phyloP scores from a whole-genome alignment of 2,329 filamentous ascomycete genomes.

The Fusarium dlaminii region DNA sequence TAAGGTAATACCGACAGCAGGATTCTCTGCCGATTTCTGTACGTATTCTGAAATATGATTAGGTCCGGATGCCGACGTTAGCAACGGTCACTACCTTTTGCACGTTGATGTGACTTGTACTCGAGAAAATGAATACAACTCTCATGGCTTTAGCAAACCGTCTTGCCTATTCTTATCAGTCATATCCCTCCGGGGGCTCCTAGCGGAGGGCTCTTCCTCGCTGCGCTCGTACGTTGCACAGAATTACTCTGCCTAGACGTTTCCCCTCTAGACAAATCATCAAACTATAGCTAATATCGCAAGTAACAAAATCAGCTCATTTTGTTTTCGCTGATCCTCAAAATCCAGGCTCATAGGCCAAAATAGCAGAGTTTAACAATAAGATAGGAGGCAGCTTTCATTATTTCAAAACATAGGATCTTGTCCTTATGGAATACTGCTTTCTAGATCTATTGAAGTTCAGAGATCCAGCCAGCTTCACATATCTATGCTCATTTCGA shows the following conservation, averaged over 20 bases:
- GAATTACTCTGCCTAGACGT: background rate
- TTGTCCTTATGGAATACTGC: background rate
- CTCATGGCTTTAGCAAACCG: conserved; percentile 99
- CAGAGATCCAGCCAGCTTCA: fast-evolving
- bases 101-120: conserved; percentile 98
- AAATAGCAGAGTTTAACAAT: fast-evolving
- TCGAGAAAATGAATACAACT: conserved; percentile 95
- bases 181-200: background rate
- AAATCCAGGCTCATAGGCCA: fast-evolving
- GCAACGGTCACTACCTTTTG: conserved; percentile 73
- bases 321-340: fast-evolving
- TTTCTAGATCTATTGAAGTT: fast-evolving
- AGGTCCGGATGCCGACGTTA: too few relatives aligned
- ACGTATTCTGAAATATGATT: background rate
- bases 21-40: background rate
- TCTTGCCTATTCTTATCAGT: conserved; percentile 69
- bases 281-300: fast-evolving
- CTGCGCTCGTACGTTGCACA: conserved; percentile 55
- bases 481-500: fast-evolving
- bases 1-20: fast-evolving
- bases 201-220: background rate
- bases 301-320: fast-evolving
- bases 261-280: fast-evolving
- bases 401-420: background rate
- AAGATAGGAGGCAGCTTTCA: fast-evolving